Conservation (phyloP, 1,139 yeast genomes). For the Taiozyma onychis region DNA sequence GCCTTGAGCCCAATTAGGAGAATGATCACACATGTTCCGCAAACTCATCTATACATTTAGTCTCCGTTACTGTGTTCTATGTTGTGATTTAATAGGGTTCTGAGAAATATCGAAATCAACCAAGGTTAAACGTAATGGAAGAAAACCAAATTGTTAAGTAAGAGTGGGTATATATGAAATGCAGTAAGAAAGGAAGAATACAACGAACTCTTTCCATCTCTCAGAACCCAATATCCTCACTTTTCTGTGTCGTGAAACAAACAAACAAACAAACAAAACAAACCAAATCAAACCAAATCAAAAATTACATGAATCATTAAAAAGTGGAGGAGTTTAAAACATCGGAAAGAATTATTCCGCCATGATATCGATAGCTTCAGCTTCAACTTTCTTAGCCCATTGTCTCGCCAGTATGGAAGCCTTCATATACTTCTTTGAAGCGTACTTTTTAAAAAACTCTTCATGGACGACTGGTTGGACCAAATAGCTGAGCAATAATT, state of each 20-base stretch:
- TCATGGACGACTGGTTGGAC: conserved; percentile 82
- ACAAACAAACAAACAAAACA: neutral
- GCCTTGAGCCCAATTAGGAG: neutral
- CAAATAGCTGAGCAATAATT: conserved; percentile 71
- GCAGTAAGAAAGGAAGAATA: neutral
- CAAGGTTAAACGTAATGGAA: neutral
- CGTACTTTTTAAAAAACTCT: conserved; percentile 91
- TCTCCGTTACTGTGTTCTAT: neutral
- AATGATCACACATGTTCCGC: neutral
- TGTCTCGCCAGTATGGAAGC: conserved; percentile 84
- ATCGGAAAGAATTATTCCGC: conserved; percentile 1
- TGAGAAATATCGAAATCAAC: neutral
- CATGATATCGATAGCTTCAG: conserved; percentile 32
- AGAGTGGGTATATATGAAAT: neutral
- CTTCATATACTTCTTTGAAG: conserved; percentile 85
- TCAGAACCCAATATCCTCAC: neutral
- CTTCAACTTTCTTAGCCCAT: conserved; percentile 66
- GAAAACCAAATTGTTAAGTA: neutral
- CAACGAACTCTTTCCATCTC: neutral
- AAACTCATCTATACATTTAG: neutral
- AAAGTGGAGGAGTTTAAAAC: neutral
- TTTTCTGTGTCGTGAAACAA: neutral
- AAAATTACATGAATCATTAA: neutral
- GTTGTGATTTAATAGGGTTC: neutral
- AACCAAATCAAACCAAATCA: neutral